A percentile compares a stretch with the other conserved stretches of the same genome.
phyloP scores from a whole-genome alignment of 169 alveolate genomes.

The Cryptosporidium sp. region DNA sequence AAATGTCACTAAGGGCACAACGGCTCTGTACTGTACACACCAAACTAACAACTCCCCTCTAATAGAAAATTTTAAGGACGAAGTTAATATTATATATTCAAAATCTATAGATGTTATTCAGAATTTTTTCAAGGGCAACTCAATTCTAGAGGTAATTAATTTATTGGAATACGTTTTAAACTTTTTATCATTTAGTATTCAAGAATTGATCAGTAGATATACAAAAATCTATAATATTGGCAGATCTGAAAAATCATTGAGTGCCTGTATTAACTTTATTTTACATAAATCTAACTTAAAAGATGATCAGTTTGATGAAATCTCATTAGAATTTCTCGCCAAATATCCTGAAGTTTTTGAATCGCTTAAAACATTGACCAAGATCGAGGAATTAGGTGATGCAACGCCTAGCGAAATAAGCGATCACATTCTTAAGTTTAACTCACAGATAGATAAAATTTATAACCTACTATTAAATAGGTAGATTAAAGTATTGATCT shows the following conservation, averaged over 20 bases:
- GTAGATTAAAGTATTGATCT: not conserved
- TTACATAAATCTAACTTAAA: not conserved
- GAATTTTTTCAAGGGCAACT: not conserved
- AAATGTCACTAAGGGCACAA: not conserved
- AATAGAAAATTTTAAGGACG: not conserved
- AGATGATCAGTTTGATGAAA: slow-evolving; percentile 26
- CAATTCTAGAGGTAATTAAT: slow-evolving; percentile 5
- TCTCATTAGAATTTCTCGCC: slow-evolving; percentile 44
- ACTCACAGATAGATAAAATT: not conserved
- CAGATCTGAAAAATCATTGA: not conserved
- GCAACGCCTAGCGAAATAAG: not conserved
- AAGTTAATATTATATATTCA: slow-evolving; percentile 1
- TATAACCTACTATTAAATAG: not conserved
- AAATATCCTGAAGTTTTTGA: slow-evolving; percentile 65
- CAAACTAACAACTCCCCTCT: not conserved
- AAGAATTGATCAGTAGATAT: not conserved
- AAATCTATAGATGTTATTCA: not conserved
- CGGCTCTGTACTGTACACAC: not conserved
- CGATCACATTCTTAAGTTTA: not conserved
- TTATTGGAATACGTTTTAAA: not conserved
- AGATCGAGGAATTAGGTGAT: not conserved
- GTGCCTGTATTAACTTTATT: slow-evolving; percentile 19
- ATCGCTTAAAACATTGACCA: slow-evolving; percentile 41
- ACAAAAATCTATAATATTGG: not conserved
- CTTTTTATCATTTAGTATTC: slow-evolving; percentile 13